Evolutionary conservation across 768 basidiomycete genomes (phyloP), one percentile per base, ranked within the genome.

Genomic region (Sarcodon sp.): DNA sequence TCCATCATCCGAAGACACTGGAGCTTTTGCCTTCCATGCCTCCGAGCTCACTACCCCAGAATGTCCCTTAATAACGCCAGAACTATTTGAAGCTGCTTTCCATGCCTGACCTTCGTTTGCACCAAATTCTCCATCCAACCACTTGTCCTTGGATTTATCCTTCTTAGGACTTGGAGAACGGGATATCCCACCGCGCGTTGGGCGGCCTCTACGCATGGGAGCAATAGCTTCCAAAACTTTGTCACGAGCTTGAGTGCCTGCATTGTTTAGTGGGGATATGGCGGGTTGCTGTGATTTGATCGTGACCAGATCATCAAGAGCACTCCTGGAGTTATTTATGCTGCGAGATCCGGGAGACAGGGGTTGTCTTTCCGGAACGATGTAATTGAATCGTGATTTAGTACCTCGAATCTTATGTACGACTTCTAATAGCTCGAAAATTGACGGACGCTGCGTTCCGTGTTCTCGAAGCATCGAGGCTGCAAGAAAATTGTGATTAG

Each of bases 391-490:
- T 35, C 76, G 74, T 6, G 91, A 87, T 60, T 79, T 85, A 1
- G 90, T 90, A 9, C 92, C 90, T 16, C 93, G 83, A 56, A 96
- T 75, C 32, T 73, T 72, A 66, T 97, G 96, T 1, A 93, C 87
- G 50, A 77, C 76, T 43, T 73, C 68, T 39, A 98, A 79, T 11
- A 94, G 65, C 56, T 96, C 89, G 56, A 93, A 97, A 12, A 88
- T 84, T 11, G 79, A 76, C 8, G 94, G 96, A 12, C 96, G 75
- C 54, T 87, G 83, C 3, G 77, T 61, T 2, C 93, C 90, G 53
- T 91, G 84, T 59, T 98, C 96, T 45, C 84, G 80, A 21, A 99
- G 76, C 89, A 96, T 96, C 4, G 87, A 88, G 0, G 72, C 91
- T 97, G 55, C 18, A 45, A 46, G 33, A 32, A 37, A 36, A 35